Evolutionary conservation across 2,329 filamentous ascomycete species (phyloP), one percentile per base, ranked within the genome.

Genomic region (Rhynchosporium agropyri): DNA sequence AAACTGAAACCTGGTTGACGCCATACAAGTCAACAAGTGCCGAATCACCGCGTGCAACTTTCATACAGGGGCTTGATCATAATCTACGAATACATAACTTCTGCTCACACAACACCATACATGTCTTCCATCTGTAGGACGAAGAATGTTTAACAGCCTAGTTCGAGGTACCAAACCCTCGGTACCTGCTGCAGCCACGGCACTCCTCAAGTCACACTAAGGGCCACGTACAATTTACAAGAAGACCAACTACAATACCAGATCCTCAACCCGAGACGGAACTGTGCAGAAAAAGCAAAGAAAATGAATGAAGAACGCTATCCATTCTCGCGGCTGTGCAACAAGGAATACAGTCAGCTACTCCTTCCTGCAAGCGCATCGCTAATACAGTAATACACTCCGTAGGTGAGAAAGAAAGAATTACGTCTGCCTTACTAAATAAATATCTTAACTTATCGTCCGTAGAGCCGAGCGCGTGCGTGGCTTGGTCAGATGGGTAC

Each of bases 401-500:
- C 20, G 31, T 13, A 8, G 45, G 15, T 8, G 31, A 20, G 15
- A 48, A 46, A 46, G 36, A 45, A 49, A 49, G 38, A 33, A 13
- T 49, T 38, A 40, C 40, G 56, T 50, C 15, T n/a, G 49, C 5
- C 6, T 36, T 42, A 20, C 20, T 20, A 20, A 20, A 20, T 20
- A 20, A 20, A 20, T 20, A 20, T 20, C 20, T 20, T 20, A 20
- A 20, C 20, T 20, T 20, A 20, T 20, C 20, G 20, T 20, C 20
- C 53, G 33, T 20, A 46, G 55, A 40, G 63, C 63, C 20, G 20
- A 20, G 20, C 20, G 20, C 20, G 20, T 20, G 60, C 64, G 62
- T 67, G 62, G 65, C 63, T 65, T 67, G 62, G 58, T 67, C 66
- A 67, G 63, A 60, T 60, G 63, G 45, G 29, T 48, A 40, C n/a